These are phyloP conservation scores for Xanthoconium purpureum DNA, from an alignment of 768 basidiomycete species.

Conservation along the genomic window DNA sequence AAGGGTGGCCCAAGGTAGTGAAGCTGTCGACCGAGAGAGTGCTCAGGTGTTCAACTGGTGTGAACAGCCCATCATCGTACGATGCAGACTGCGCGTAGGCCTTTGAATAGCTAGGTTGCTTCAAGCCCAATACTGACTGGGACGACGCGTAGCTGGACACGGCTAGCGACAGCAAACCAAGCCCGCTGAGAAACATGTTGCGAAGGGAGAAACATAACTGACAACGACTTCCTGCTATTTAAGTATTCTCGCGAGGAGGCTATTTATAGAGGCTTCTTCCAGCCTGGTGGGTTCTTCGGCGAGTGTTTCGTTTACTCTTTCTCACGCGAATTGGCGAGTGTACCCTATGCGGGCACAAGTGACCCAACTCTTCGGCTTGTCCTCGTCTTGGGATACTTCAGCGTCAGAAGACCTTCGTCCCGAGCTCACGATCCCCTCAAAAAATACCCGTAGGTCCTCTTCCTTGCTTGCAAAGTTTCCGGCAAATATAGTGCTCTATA, in stretches of 20 bases:
- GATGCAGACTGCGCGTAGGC: constrained; percentile 2
- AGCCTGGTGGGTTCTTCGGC: too few species aligned
- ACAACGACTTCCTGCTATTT: neutral
- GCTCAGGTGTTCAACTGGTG: constrained; percentile 32
- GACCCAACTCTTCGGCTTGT: constrained; percentile 60
- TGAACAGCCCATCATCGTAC: constrained; percentile 33
- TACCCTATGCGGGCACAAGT: constrained; percentile 80
- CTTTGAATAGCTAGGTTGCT: neutral
- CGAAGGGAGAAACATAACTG: neutral
- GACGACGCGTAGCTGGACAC: constrained; percentile 13
- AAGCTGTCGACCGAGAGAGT: constrained; percentile 32
- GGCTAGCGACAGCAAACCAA: constrained; percentile 19
- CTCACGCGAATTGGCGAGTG: too few species aligned
- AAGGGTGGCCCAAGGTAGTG: constrained; percentile 40
- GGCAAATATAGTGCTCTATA: constrained; percentile 81
- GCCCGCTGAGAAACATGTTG: constrained; percentile 8
- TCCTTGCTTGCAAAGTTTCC: constrained; percentile 93
- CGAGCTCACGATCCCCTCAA: constrained; percentile 69
- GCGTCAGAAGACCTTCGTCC: constrained; percentile 62
- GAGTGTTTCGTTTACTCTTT: too few species aligned
- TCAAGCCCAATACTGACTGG: constrained; percentile 20
- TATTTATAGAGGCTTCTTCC: too few species aligned
- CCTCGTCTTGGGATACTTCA: constrained; percentile 26
- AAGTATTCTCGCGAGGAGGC: neutral
- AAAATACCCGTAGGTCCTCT: constrained; percentile 83